phyloP scores from a whole-genome alignment of 83 land plant species.

The Picea abies region DNA sequence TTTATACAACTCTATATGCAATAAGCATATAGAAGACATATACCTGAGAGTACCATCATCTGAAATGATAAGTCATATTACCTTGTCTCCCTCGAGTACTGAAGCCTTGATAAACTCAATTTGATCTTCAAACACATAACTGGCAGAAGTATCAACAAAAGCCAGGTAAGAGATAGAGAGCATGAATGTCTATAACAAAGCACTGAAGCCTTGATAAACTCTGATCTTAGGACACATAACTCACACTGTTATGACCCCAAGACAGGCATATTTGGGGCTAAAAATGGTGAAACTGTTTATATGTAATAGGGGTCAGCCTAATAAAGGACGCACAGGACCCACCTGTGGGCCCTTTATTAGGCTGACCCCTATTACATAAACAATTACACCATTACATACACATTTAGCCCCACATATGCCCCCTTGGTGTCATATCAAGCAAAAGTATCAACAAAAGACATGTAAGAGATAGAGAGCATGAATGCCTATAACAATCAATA shows the following conservation, averaged over 20 bases:
- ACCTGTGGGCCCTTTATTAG: too few relatives aligned
- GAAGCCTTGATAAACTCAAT: constrained; percentile 89
- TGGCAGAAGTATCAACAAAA: constrained; percentile 18
- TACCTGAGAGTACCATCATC: background rate
- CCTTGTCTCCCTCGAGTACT: constrained; percentile 76
- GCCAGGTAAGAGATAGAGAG: background rate
- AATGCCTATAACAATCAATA: background rate
- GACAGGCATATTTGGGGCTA: too few relatives aligned
- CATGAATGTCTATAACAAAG: background rate
- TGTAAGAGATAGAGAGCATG: background rate
- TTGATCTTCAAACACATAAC: constrained; percentile 96
- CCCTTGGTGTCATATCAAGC: constrained; percentile 40
- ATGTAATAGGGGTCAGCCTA: too few relatives aligned
- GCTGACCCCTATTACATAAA: too few relatives aligned
- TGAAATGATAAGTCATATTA: background rate
- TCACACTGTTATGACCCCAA: background rate
- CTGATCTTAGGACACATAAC: background rate
- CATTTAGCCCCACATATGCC: too few relatives aligned
- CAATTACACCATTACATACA: too few relatives aligned
- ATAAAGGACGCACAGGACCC: too few relatives aligned
- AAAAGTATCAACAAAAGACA: background rate
- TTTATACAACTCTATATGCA: background rate
- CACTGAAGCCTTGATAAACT: constrained; percentile 2
- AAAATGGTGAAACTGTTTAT: too few relatives aligned
- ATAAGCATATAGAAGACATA: background rate